Evolutionary conservation across 495 filamentous ascomycete species (phyloP).

Genomic region (Aspergillus indologenus): DNA sequence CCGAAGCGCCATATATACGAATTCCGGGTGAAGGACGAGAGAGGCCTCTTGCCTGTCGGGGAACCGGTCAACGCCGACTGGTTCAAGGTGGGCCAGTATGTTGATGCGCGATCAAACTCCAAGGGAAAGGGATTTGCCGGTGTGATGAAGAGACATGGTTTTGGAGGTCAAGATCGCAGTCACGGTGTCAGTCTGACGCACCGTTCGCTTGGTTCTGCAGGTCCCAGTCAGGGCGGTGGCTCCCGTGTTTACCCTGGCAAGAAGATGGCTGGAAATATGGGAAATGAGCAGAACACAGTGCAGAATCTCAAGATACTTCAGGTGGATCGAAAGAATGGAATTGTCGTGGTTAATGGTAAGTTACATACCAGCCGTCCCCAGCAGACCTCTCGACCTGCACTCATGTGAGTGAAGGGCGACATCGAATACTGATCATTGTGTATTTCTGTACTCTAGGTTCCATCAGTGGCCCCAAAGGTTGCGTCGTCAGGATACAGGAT

Average conservation of each 20-base stretch:
- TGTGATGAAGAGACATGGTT: slow-evolving; percentile 95
- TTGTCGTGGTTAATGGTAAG: slow-evolving; percentile 82
- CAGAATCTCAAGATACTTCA: slow-evolving; percentile 88
- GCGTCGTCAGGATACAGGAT: slow-evolving; percentile 80
- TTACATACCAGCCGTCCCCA: not conserved
- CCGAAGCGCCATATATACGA: slow-evolving; percentile 81
- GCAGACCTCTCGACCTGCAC: not conserved
- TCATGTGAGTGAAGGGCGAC: not conserved
- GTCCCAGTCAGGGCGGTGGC: slow-evolving; percentile 85
- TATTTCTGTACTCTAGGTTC: slow-evolving; percentile 47
- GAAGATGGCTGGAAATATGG: slow-evolving; percentile 97
- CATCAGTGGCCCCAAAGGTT: slow-evolving; percentile 81
- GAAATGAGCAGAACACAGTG: slow-evolving; percentile 75
- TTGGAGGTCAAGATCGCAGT: slow-evolving; percentile 80
- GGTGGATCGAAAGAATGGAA: slow-evolving; percentile 78
- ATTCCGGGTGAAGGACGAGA: slow-evolving; percentile 73
- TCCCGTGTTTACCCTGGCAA: slow-evolving; percentile 91
- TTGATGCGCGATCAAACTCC: slow-evolving; percentile 75
- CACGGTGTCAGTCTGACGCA: slow-evolving; percentile 94
- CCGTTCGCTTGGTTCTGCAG: slow-evolving; percentile 81
- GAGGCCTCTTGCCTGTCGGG: slow-evolving; percentile 71
- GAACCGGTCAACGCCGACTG: slow-evolving; percentile 72
- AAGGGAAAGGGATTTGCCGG: slow-evolving; percentile 91
- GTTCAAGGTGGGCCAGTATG: slow-evolving; percentile 86
- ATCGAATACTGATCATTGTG: slow-evolving; percentile 9